A percentile compares a stretch with the other conserved stretches of the same genome.
phyloP scores from a whole-genome alignment of 2,329 filamentous ascomycete species.

The Colletotrichum sp. region DNA sequence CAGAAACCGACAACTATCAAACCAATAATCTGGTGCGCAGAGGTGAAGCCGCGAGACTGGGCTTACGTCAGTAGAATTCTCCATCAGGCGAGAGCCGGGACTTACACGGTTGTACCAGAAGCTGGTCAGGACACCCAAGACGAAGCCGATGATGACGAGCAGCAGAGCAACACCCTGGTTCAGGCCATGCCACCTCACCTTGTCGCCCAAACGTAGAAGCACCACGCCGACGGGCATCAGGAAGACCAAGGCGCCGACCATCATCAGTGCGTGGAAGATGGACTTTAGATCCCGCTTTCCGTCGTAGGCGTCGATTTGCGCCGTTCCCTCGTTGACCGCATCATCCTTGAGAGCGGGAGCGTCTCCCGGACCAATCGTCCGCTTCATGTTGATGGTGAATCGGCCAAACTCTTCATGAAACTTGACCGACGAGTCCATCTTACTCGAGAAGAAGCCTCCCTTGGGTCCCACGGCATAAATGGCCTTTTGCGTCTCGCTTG shows the following conservation, averaged over 20 bases:
- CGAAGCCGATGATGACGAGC: constrained; percentile 53
- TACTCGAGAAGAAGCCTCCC: constrained; percentile 48
- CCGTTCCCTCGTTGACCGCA: constrained; percentile 39
- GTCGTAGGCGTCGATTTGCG: constrained; percentile 28
- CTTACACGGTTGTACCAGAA: constrained; percentile 61
- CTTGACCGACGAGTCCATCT: constrained; percentile 47
- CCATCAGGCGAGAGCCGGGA: background rate
- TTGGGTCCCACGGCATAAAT: constrained; percentile 62
- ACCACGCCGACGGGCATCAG: constrained; percentile 62
- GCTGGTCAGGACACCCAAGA: constrained; percentile 58
- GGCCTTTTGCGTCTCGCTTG: constrained; percentile 50
- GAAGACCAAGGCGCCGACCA: constrained; percentile 61
- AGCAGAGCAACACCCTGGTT: constrained; percentile 56
- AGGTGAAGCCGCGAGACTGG: constrained; percentile 57
- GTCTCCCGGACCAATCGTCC: constrained; percentile 50
- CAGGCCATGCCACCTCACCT: constrained; percentile 59
- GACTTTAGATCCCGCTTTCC: constrained; percentile 42
- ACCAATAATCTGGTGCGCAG: constrained; percentile 64
- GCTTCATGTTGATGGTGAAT: constrained; percentile 61
- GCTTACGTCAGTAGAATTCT: background rate
- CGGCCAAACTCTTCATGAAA: constrained; percentile 58
- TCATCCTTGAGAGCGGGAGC: constrained; percentile 43
- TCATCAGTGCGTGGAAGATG: constrained; percentile 52
- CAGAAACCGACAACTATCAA: constrained; percentile 57
- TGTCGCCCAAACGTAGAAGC: constrained; percentile 55